A percentile compares a stretch with the other conserved stretches of the same genome.
phyloP scores from a whole-genome alignment of 2,329 filamentous ascomycete species.

The Diaporthe australafricana region DNA sequence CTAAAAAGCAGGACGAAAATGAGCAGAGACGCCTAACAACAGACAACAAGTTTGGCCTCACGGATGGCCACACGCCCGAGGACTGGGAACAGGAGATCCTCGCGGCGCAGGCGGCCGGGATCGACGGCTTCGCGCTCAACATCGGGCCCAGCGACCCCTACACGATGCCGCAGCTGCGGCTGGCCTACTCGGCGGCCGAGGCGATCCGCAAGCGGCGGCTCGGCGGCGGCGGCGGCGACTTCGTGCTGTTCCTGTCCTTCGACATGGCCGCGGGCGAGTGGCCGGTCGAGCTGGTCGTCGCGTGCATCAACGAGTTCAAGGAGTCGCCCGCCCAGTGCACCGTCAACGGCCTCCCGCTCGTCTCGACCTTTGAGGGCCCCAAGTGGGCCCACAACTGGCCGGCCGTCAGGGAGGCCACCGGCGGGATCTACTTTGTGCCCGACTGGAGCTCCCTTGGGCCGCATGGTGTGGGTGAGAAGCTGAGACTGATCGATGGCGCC shows the following conservation, averaged over 20 bases:
- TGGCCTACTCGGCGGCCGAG: constrained; percentile 48
- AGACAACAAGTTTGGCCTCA: constrained; percentile 46
- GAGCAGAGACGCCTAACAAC: neutral
- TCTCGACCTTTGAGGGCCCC: constrained; percentile 65
- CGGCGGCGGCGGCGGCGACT: constrained; percentile 43
- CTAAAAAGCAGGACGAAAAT: neutral
- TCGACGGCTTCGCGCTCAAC: constrained; percentile 57
- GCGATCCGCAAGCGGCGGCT: constrained; percentile 34
- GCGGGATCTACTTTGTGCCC: constrained; percentile 56
- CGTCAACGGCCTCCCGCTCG: constrained; percentile 55
- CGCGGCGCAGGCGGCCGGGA: constrained; percentile 50
- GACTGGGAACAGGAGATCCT: constrained; percentile 50
- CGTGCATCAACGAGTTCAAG: constrained; percentile 52
- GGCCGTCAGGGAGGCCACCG: constrained; percentile 50
- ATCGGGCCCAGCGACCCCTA: constrained; percentile 49
- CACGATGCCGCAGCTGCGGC: constrained; percentile 46
- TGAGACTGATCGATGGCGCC: constrained; percentile 32
- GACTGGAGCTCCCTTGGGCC: constrained; percentile 60
- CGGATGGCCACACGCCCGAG: constrained; percentile 43
- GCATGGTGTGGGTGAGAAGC: constrained; percentile 30
- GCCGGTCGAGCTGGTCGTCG: constrained; percentile 42
- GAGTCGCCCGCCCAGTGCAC: constrained; percentile 52
- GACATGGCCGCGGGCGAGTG: constrained; percentile 47
- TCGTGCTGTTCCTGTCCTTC: constrained; percentile 51
- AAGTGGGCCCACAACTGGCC: constrained; percentile 55